phyloP scores from a whole-genome alignment of 2,329 filamentous ascomycete species.

The Alternaria rosae region DNA sequence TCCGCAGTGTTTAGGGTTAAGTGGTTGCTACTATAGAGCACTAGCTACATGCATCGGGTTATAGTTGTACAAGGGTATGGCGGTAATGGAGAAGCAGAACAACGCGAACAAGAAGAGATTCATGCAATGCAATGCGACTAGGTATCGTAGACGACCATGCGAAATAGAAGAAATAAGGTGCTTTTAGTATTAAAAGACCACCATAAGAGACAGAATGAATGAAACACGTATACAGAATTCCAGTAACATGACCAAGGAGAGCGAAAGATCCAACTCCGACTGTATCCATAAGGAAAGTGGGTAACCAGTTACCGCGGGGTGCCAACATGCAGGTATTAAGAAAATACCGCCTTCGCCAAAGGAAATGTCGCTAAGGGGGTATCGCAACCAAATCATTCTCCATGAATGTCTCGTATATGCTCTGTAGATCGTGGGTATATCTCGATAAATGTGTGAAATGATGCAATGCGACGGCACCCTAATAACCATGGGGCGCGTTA shows the following conservation, averaged over 20 bases:
- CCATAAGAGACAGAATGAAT: neutral
- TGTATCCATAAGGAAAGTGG: neutral
- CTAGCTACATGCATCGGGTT: slow-evolving; percentile 6
- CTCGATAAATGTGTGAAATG: slow-evolving; percentile 2
- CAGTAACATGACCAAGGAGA: neutral
- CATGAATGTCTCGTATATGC: slow-evolving; percentile 21
- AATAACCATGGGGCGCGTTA: slow-evolving; percentile 18
- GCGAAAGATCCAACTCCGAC: slow-evolving; percentile 2
- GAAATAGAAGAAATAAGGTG: neutral
- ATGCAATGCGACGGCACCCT: slow-evolving; percentile 1
- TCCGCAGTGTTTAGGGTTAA: neutral
- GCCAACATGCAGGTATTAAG: slow-evolving; percentile 5
- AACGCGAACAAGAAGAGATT: slow-evolving; percentile 1
- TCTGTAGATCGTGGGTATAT: slow-evolving; percentile 11
- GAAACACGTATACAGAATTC: neutral
- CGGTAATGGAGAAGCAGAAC: neutral
- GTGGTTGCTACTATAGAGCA: neutral
- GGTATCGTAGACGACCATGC: slow-evolving; percentile 5
- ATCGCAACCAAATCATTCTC: slow-evolving; percentile 27
- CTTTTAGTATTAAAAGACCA: slow-evolving; percentile 5
- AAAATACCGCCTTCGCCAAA: slow-evolving; percentile 18
- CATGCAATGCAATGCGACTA: slow-evolving; percentile 6
- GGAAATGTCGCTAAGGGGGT: slow-evolving; percentile 19
- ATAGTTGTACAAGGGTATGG: slow-evolving; percentile 27
- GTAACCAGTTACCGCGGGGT: neutral